These are phyloP conservation scores for Metschnikowia dekortorum DNA, from an alignment of 805 yeast species.

Conservation along the genomic window DNA sequence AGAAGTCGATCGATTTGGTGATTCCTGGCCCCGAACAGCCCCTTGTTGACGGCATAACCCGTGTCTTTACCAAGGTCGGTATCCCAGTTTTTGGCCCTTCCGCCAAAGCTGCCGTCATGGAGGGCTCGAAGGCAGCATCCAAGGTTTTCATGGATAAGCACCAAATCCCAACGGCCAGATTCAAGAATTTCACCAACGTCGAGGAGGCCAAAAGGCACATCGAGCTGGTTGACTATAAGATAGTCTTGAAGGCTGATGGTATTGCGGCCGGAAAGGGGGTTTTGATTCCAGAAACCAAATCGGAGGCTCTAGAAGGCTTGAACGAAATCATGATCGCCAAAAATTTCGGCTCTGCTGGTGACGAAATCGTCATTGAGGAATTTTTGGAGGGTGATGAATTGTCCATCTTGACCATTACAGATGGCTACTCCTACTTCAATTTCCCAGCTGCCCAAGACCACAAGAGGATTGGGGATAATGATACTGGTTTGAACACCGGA, in stretches of 20 bases:
- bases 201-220: slow-evolving; percentile 74
- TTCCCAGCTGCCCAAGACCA: slow-evolving; percentile 99
- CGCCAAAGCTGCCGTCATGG: slow-evolving; percentile 85
- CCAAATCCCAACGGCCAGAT: slow-evolving; percentile 90
- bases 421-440: slow-evolving; percentile 86
- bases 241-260: slow-evolving; percentile 96
- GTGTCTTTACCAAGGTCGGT: slow-evolving; percentile 72
- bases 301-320: slow-evolving; percentile 83
- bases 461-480: slow-evolving; percentile 91
- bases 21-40: slow-evolving; percentile 99
- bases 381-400: slow-evolving; percentile 95
- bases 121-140: slow-evolving; percentile 93
- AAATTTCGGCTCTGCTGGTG: slow-evolving; percentile 91
- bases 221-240: slow-evolving; percentile 57
- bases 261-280: slow-evolving; percentile 99
- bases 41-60: slow-evolving; percentile 85
- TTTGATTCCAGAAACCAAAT: slow-evolving; percentile 75
- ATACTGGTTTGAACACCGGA: slow-evolving; percentile 93
- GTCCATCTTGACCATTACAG: slow-evolving; percentile 85
- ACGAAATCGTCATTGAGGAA: slow-evolving; percentile 90
- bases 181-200: slow-evolving; percentile 73
- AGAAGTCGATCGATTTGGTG: slow-evolving; percentile 64
- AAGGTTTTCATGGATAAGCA: slow-evolving; percentile 91
- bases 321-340: slow-evolving; percentile 84
- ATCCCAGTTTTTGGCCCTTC: slow-evolving; percentile 98